A percentile compares a stretch with the other conserved stretches of the same genome.
phyloP scores from a whole-genome alignment of 805 yeast genomes.

The Wickerhamomyces rabaulensis region DNA sequence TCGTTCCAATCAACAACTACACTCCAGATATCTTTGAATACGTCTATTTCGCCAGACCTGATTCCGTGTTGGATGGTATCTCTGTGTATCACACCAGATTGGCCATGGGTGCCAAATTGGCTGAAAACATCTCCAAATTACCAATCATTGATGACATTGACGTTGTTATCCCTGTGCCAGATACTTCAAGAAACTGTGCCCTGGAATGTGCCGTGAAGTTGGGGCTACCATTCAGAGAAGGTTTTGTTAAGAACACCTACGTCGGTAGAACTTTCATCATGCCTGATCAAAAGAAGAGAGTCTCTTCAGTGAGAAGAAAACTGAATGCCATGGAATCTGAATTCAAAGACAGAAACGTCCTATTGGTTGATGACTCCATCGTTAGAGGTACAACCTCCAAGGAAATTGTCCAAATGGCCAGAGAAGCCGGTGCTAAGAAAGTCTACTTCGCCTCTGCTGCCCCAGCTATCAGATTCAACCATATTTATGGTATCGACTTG shows the following conservation, averaged over 20 bases:
- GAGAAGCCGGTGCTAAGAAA: slow-evolving; percentile 93
- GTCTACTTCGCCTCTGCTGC: slow-evolving; percentile 98
- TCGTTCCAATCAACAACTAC: slow-evolving; percentile 69
- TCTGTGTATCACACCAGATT: slow-evolving; percentile 90
- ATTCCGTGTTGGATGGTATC: slow-evolving; percentile 93
- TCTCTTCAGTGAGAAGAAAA: slow-evolving; percentile 89
- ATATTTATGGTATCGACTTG: slow-evolving; percentile 94
- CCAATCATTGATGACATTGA: slow-evolving; percentile 61
- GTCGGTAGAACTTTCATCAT: slow-evolving; percentile 97
- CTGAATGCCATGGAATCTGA: slow-evolving; percentile 95
- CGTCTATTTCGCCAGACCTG: slow-evolving; percentile 97
- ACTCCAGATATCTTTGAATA: slow-evolving; percentile 97
- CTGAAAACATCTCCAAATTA: slow-evolving; percentile 53
- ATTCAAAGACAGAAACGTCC: slow-evolving; percentile 76
- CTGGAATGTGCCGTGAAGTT: slow-evolving; percentile 83
- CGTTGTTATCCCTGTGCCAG: slow-evolving; percentile 97
- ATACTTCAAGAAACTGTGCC: slow-evolving; percentile 95
- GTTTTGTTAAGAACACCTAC: slow-evolving; percentile 93
- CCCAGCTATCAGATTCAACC: slow-evolving; percentile 95
- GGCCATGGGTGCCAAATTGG: slow-evolving; percentile 90
- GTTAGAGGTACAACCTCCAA: slow-evolving; percentile 97
- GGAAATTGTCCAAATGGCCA: slow-evolving; percentile 97
- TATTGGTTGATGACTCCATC: slow-evolving; percentile 93
- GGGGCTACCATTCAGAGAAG: slow-evolving; percentile 86
- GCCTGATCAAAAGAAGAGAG: slow-evolving; percentile 95